phyloP scores from a whole-genome alignment of 805 yeast genomes.

The Metschnikowia dekortorum region DNA sequence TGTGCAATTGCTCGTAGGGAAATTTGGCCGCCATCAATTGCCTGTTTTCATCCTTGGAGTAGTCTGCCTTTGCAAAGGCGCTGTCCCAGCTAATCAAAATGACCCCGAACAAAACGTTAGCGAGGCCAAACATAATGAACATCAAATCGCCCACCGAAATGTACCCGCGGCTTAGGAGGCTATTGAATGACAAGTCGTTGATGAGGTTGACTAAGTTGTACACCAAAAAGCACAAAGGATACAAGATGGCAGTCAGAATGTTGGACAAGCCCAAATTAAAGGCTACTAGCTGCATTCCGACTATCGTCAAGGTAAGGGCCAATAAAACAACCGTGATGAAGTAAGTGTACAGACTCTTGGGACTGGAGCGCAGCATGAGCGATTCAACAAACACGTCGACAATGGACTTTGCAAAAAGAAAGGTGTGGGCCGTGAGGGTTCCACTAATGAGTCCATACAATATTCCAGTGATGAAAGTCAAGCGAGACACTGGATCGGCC shows the following conservation, averaged over 20 bases:
- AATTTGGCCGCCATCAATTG: conserved; percentile 13
- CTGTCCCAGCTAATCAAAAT: conserved; percentile 55
- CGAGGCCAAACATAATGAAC: conserved; percentile 42
- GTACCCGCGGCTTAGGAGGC: conserved; percentile 44
- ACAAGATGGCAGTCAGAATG: conserved; percentile 70
- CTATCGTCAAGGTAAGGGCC: conserved; percentile 52
- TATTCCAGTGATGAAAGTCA: conserved; percentile 48
- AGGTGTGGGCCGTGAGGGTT: conserved; percentile 76
- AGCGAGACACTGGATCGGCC: conserved; percentile 15
- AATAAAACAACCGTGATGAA: conserved; percentile 43
- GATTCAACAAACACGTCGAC: conserved; percentile 61
- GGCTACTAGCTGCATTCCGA: conserved; percentile 66
- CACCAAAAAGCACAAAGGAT: conserved; percentile 81
- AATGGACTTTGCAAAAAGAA: conserved; percentile 78
- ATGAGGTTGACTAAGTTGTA: conserved; percentile 62
- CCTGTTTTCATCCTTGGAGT: conserved; percentile 3
- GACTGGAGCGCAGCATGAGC: conserved; percentile 24
- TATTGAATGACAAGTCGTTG: conserved; percentile 52
- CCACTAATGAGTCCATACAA: conserved; percentile 70
- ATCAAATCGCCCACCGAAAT: conserved; percentile 47
- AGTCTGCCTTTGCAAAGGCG: conserved; percentile 18
- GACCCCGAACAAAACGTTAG: conserved; percentile 64
- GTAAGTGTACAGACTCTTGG: conserved; percentile 27
- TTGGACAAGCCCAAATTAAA: conserved; percentile 69
- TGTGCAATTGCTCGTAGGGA: conserved; percentile 15